A percentile compares a stretch with the other conserved stretches of the same genome.
Evolutionary conservation across 2,329 filamentous ascomycete genomes (phyloP).

Genomic region (Ceratocystiopsis brevicomis): DNA sequence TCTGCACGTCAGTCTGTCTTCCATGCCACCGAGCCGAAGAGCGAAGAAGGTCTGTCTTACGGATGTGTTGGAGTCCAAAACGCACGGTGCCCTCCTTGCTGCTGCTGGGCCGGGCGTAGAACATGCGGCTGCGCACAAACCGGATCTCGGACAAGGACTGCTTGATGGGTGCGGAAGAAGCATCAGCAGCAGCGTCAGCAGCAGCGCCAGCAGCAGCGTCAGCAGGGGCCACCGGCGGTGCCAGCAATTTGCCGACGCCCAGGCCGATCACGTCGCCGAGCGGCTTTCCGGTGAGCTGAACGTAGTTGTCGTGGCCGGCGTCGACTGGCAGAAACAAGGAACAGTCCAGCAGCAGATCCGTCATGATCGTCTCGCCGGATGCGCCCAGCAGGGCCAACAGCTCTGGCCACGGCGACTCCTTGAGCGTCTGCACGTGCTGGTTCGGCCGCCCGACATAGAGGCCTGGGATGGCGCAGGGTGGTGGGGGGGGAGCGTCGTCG

Average conservation of each 20-base stretch:
- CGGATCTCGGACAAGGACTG: constrained; percentile 37
- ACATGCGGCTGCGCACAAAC: constrained; percentile 66
- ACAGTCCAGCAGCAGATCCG: constrained; percentile 56
- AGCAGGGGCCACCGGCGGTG: no score
- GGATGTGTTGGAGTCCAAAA: constrained; percentile 63
- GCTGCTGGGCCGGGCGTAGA: constrained; percentile 61
- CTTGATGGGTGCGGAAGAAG: background rate
- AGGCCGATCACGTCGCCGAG: background rate
- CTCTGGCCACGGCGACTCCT: constrained; percentile 53
- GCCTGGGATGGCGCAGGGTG: constrained; percentile 35
- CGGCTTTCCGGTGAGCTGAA: constrained; percentile 54
- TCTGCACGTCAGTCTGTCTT: constrained; percentile 28
- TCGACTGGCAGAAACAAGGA: constrained; percentile 52
- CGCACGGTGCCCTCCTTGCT: constrained; percentile 48
- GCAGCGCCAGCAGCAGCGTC: no score
- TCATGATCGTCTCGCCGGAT: constrained; percentile 59
- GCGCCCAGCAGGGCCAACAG: constrained; percentile 56
- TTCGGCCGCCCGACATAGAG: constrained; percentile 48
- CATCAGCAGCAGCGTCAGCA: no score
- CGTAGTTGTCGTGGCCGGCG: constrained; percentile 43
- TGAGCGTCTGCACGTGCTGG: constrained; percentile 48
- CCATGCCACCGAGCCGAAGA: background rate
- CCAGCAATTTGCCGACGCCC: no score
- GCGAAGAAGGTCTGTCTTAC: constrained; percentile 30
- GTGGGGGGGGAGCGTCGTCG: background rate